phyloP scores from a whole-genome alignment of 2,329 filamentous ascomycete genomes.

The Arthrobotrys sinensis region DNA sequence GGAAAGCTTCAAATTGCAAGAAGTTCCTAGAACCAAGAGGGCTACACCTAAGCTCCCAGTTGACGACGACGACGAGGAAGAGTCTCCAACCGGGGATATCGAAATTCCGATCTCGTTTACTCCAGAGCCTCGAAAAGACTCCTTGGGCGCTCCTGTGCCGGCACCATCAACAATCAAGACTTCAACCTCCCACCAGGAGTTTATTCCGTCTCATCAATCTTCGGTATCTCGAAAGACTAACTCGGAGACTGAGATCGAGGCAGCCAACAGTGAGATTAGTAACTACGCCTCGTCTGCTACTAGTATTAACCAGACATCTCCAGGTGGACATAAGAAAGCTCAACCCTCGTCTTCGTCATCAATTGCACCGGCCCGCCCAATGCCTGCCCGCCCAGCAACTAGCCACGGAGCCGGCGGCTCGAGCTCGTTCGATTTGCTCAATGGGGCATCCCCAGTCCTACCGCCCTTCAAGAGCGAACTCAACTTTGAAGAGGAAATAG shows the following conservation, averaged over 20 bases:
- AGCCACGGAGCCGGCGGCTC: slow-evolving; percentile 58
- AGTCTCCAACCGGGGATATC: slow-evolving; percentile 23
- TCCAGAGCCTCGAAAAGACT: slow-evolving; percentile 55
- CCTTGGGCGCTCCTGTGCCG: slow-evolving; percentile 35
- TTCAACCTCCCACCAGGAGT: slow-evolving; percentile 40
- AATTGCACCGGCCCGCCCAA: slow-evolving; percentile 63
- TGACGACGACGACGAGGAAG: slow-evolving; percentile 32
- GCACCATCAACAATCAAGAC: slow-evolving; percentile 11
- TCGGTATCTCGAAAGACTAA: slow-evolving; percentile 57
- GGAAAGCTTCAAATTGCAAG: slow-evolving; percentile 83
- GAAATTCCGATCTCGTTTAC: slow-evolving; percentile 52
- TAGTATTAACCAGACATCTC: slow-evolving; percentile 53
- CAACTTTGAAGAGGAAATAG: slow-evolving; percentile 95
- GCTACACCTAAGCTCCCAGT: slow-evolving; percentile 46
- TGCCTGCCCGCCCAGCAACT: slow-evolving; percentile 65
- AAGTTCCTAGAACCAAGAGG: slow-evolving; percentile 79
- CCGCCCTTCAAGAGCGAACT: slow-evolving; percentile 77
- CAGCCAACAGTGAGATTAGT: slow-evolving; percentile 48
- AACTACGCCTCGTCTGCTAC: slow-evolving; percentile 57
- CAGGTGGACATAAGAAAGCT: slow-evolving; percentile 53
- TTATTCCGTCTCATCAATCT: slow-evolving; percentile 50
- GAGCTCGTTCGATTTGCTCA: slow-evolving; percentile 63
- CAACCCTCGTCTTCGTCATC: slow-evolving; percentile 49
- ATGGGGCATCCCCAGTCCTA: slow-evolving; percentile 66
- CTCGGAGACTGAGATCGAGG: slow-evolving; percentile 56